Evolutionary conservation across 306 rosid genomes (phyloP).

Genomic region (Vachellia collinsii): DNA sequence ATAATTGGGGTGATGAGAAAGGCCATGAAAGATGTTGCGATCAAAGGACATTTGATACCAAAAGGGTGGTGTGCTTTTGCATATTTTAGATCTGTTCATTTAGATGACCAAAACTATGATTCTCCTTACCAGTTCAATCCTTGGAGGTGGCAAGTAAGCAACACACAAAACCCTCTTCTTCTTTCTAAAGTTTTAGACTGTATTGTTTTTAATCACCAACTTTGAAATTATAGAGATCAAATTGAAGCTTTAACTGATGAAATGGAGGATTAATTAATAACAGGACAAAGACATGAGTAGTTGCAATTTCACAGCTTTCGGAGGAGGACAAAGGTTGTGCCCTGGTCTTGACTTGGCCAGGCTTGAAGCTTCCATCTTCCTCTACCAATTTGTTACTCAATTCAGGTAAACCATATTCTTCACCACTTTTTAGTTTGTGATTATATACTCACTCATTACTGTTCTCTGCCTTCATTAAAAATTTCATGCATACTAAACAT

Average conservation of each 20-base stretch:
- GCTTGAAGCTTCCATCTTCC: constrained; percentile 85
- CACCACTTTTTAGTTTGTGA: not conserved
- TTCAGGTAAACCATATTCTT: constrained; percentile 60
- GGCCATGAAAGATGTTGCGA: constrained; percentile 82
- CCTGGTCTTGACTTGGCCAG: constrained; percentile 99
- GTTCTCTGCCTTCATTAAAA: not conserved
- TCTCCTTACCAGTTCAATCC: constrained; percentile 89
- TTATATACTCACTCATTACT: not conserved
- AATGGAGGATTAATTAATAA: constrained; percentile 5
- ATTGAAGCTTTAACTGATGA: constrained; percentile 19
- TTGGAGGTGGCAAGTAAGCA: constrained; percentile 98
- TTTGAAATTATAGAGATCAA: not conserved
- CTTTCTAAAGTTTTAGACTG: not conserved
- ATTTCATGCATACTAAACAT: not conserved
- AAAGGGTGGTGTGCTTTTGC: constrained; percentile 86
- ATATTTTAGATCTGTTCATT: constrained; percentile 94
- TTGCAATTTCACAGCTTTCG: constrained; percentile 88
- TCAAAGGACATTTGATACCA: constrained; percentile 86
- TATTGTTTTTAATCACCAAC: not conserved
- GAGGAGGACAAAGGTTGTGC: constrained; percentile 97
- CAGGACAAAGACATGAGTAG: constrained; percentile 79
- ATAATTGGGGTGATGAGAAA: constrained; percentile 88
- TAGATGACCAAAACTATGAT: constrained; percentile 73
- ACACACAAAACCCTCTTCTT: constrained; percentile 1
- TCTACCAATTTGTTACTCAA: constrained; percentile 83